Percentiles rank a stretch among this genome's conserved stretches.
Conservation (phyloP, 108 stramenopile genomes). For the Cyclostephanos invisitatus region DNA sequence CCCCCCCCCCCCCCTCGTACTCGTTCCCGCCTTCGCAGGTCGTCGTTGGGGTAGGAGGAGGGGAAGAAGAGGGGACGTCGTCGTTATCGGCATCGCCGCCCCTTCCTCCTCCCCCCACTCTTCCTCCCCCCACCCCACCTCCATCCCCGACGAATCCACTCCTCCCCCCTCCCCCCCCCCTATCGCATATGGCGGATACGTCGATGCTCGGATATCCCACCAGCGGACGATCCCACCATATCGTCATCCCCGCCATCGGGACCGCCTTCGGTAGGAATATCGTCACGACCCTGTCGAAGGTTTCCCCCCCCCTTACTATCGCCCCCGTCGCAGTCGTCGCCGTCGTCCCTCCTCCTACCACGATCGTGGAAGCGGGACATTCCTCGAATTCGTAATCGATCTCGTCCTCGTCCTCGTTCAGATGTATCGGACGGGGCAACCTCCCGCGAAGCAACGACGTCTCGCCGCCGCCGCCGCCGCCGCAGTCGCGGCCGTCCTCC, state of each 20-base stretch:
- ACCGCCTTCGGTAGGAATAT: constrained; percentile 41
- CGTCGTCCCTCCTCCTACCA: neutral
- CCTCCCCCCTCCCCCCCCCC: constrained; percentile 19
- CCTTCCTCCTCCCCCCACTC: neutral
- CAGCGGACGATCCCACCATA: constrained; percentile 45
- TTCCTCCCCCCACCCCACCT: too few species aligned
- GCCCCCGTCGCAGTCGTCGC: neutral
- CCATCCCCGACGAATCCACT: too few species aligned
- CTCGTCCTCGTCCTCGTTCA: constrained; percentile 41
- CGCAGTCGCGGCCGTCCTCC: too few species aligned
- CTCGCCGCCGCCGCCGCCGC: neutral
- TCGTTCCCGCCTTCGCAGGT: constrained; percentile 6
- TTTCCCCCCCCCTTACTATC: neutral
- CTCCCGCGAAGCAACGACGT: constrained; percentile 30
- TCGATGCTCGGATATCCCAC: constrained; percentile 33
- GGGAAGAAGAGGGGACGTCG: too few species aligned
- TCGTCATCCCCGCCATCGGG: constrained; percentile 46
- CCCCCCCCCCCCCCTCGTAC: constrained; percentile 1
- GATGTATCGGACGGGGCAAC: constrained; percentile 40
- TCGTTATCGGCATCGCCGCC: too few species aligned
- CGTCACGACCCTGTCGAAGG: constrained; percentile 30
- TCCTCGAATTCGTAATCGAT: constrained; percentile 49
- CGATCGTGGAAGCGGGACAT: neutral
- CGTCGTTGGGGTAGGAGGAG: neutral
- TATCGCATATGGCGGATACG: constrained; percentile 21